Percentiles rank a stretch among this genome's conserved stretches.
Conservation (phyloP, 2,329 filamentous ascomycete species). For the Colletotrichum tanaceti region DNA sequence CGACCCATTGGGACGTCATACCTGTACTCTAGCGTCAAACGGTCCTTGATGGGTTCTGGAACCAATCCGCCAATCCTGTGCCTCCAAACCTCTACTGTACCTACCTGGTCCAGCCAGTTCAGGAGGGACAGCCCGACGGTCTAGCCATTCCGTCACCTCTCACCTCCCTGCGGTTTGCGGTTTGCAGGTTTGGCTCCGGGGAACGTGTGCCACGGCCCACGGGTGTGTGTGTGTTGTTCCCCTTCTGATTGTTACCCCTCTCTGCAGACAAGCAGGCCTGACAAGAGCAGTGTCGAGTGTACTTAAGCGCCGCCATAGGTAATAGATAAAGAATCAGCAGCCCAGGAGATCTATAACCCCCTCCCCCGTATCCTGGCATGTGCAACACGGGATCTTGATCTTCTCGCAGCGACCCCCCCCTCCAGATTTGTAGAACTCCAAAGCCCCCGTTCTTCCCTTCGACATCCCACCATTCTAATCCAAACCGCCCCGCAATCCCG, state of each 20-base stretch:
- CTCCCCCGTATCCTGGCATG: constrained; percentile 20
- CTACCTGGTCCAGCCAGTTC: constrained; percentile 2
- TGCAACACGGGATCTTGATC: constrained; percentile 21
- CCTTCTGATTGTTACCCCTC: constrained; percentile 7
- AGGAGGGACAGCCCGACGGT: background rate
- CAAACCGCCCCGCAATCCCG: constrained; percentile 19
- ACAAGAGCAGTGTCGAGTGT: background rate
- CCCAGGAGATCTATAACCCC: background rate
- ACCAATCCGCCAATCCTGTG: constrained; percentile 33
- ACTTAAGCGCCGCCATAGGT: constrained; percentile 1
- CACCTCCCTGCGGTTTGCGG: constrained; percentile 23
- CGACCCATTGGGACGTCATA: constrained; percentile 33
- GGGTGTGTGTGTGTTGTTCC: constrained; percentile 9
- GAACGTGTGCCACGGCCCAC: constrained; percentile 18
- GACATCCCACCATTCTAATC: constrained; percentile 14
- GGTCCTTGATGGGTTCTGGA: constrained; percentile 26
- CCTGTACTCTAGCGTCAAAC: constrained; percentile 37
- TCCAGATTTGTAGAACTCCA: constrained; percentile 13
- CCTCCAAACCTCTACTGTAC: constrained; percentile 6
- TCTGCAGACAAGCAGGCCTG: background rate
- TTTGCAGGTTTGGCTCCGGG: constrained; percentile 7
- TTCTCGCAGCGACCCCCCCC: constrained; percentile 19
- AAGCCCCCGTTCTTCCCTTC: background rate
- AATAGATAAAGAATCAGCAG: constrained; percentile 10
- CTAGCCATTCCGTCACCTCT: constrained; percentile 37